Evolutionary conservation across 495 filamentous ascomycete species (phyloP), one percentile per base, ranked within the genome.

Genomic region (Hyaloscypha bicolor): DNA sequence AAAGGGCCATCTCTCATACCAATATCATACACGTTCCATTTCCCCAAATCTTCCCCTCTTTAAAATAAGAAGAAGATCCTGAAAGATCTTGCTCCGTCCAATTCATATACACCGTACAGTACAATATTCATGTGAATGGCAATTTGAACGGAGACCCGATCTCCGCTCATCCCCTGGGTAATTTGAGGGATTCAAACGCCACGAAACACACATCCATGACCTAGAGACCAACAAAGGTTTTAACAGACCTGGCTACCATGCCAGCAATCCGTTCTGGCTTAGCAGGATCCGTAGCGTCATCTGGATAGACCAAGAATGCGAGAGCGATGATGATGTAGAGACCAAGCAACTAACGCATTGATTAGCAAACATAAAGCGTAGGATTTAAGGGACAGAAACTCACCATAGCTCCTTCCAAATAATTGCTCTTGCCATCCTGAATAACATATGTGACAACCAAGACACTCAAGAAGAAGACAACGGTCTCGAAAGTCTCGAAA

Each of bases 371-470:
- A 30, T 25, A 25, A 25, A 25, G 25, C 14, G 11, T 5, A 39
- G 30, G 11, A 2, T 12, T 62, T 31, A 8, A 25, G n/a, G 2
- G 19, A 32, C 14, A 19, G 29, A 57, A 60, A 73, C 93, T 71
- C 76, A 94, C 91, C 90, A 98, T 93, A 45, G 89, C 90, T 57
- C 94, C 94, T 79, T 98, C 94, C 9, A 98, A 86, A 67, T 96
- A 98, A 75, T 98, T 98, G 16, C 89, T 93, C 80, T 94, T 95
- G 63, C 94, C 94, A 76, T 98, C 94, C 75, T 94, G 90, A 65
- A 96, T 92, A 8, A 96, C 86, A 77, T 97, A 93, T 42, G 93
- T 97, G 21, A 97, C 94, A 52, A 98, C 92, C 68, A 97, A 77
- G 0, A 95, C 93, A 39, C 88, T 90, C 64, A 98, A 81, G 63